Evolutionary conservation across 352 stramenopile genomes (phyloP).

Genomic region (Globisporangium echinulatum): DNA sequence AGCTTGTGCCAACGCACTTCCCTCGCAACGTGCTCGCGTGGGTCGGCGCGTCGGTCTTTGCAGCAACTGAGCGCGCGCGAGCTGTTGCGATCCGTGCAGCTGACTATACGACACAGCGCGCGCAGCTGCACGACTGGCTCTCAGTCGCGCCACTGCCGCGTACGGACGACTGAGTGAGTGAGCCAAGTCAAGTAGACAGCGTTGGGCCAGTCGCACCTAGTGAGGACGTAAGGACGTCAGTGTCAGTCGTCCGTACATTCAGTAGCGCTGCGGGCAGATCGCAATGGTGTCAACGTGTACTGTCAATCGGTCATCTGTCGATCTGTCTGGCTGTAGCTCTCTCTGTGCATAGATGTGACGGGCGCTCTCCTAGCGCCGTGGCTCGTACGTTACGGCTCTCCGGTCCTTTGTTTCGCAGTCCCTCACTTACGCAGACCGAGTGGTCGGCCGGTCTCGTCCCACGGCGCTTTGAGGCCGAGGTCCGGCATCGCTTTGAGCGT

Average conservation of each 20-base stretch:
- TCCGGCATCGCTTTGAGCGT: conserved; percentile 65
- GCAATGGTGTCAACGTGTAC: no score
- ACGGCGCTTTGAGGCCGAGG: conserved; percentile 67
- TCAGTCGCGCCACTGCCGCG: conserved; percentile 28
- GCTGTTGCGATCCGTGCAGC: conserved; percentile 36
- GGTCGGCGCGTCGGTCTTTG: conserved; percentile 76
- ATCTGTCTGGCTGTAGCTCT: no score
- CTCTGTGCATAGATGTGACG: no score
- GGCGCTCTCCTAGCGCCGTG: no score
- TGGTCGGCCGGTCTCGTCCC: conserved; percentile 66
- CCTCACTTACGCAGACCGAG: conserved; percentile 60
- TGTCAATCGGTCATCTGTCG: no score
- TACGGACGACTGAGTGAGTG: conserved; percentile 12
- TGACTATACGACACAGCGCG: conserved; percentile 36
- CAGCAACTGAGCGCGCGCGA: conserved; percentile 43
- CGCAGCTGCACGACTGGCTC: conserved; percentile 51
- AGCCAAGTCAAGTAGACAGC: neutral
- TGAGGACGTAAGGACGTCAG: no score
- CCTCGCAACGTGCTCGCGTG: conserved; percentile 69
- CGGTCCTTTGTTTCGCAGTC: neutral
- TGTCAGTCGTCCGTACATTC: no score
- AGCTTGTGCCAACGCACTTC: conserved; percentile 50
- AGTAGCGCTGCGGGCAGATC: no score
- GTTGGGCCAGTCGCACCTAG: no score
- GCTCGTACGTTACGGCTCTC: no score